phyloP scores from a whole-genome alignment of 345 rosid genomes.

The Combretum micranthum region DNA sequence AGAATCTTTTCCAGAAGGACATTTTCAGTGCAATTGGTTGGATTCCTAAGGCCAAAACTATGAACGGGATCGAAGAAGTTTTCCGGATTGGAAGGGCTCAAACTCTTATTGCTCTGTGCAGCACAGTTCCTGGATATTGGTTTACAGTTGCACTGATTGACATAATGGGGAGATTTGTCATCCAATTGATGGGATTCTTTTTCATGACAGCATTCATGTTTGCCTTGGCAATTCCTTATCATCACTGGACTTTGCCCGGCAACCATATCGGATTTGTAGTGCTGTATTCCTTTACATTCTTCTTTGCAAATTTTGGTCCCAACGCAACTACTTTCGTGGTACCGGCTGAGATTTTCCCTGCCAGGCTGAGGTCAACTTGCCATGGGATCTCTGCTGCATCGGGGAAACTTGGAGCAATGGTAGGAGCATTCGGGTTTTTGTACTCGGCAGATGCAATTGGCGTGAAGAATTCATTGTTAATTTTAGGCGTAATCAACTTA shows the following conservation, averaged over 20 bases:
- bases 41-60: slow-evolving; percentile 34
- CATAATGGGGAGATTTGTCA: slow-evolving; percentile 39
- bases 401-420: slow-evolving; percentile 52
- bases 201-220: slow-evolving; percentile 65
- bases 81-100: slow-evolving; percentile 47
- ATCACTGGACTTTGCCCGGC: slow-evolving; percentile 37
- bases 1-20: slow-evolving; percentile 45
- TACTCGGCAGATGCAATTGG: slow-evolving; percentile 56
- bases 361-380: slow-evolving; percentile 55
- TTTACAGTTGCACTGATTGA: slow-evolving; percentile 56
- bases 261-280: slow-evolving; percentile 45
- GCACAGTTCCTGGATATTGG: slow-evolving; percentile 70
- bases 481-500: slow-evolving; percentile 41
- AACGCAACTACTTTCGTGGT: slow-evolving; percentile 53
- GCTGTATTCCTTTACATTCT: slow-evolving; percentile 47
- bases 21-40: slow-evolving; percentile 51
- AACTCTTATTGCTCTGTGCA: slow-evolving; percentile 47
- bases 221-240: slow-evolving; percentile 60
- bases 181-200: slow-evolving; percentile 60
- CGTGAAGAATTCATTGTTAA: slow-evolving; percentile 36
- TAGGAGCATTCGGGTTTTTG: slow-evolving; percentile 51
- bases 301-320: slow-evolving; percentile 63
- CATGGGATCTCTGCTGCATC: slow-evolving; percentile 58
- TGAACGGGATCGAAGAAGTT: slow-evolving; percentile 52
- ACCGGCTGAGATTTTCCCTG: slow-evolving; percentile 56